phyloP scores from a whole-genome alignment of 495 filamentous ascomycete genomes.

The Chaetomium cochliodes region DNA sequence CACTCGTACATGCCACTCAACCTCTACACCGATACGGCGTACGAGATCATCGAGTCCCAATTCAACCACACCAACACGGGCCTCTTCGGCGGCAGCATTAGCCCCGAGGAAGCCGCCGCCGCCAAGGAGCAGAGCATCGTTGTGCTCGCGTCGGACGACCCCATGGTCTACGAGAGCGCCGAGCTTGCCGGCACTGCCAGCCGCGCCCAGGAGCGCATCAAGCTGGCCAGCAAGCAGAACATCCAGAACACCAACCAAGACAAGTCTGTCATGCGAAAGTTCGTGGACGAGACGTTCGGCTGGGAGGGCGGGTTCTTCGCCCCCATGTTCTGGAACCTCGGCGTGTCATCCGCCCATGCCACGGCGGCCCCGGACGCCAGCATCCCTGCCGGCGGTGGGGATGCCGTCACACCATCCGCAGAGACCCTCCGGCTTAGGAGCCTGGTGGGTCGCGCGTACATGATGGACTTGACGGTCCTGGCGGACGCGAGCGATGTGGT shows the following conservation, averaged over 20 bases:
- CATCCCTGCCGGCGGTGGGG: constrained; percentile 8
- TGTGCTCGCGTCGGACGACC: constrained; percentile 70
- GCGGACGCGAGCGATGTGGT: constrained; percentile 58
- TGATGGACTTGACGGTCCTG: constrained; percentile 68
- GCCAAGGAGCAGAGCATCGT: constrained; percentile 46
- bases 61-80: constrained; percentile 35
- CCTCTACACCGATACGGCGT: constrained; percentile 53
- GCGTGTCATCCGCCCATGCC: constrained; percentile 34
- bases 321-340: constrained; percentile 67
- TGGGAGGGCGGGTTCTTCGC: constrained; percentile 76
- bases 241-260: constrained; percentile 38
- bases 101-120: constrained; percentile 22
- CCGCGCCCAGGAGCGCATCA: constrained; percentile 64
- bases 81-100: constrained; percentile 34
- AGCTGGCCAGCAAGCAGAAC: constrained; percentile 58
- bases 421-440: constrained; percentile 58
- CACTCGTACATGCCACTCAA: constrained; percentile 67
- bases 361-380: constrained; percentile 6
- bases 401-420: constrained; percentile 39
- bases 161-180: constrained; percentile 57
- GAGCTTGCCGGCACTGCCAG: constrained; percentile 52
- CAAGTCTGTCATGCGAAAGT: constrained; percentile 50
- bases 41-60: constrained; percentile 42
- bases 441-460: constrained; percentile 66
- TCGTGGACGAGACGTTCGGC: constrained; percentile 64